phyloP scores from a whole-genome alignment of 1,284 basidiomycete species.

The Microbotryomycetes sp. region DNA sequence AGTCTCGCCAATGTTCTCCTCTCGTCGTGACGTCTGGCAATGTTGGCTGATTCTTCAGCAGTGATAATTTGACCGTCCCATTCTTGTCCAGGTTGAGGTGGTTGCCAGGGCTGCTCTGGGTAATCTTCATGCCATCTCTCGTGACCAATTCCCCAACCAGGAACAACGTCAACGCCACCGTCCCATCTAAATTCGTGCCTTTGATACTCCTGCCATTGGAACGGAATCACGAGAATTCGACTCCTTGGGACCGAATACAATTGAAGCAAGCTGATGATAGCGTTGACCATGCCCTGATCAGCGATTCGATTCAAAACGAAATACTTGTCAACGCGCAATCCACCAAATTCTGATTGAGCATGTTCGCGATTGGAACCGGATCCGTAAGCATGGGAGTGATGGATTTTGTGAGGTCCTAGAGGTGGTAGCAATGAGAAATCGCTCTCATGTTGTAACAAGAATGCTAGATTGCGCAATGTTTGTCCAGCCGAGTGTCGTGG shows the following conservation, averaged over 20 bases:
- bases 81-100: conserved; percentile 1
- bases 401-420: conserved; percentile 24
- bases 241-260: conserved; percentile 34
- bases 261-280: conserved; percentile 35
- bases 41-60: conserved; percentile 5
- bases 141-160: conserved; percentile 35
- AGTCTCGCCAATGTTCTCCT: conserved; percentile 30
- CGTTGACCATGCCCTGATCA: conserved; percentile 33
- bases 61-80: conserved; percentile 8
- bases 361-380: conserved; percentile 12
- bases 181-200: conserved; percentile 36
- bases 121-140: not conserved
- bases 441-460: conserved; percentile 39
- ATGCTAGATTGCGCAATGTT: conserved; percentile 39
- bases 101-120: not conserved
- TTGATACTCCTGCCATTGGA: conserved; percentile 37
- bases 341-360: conserved; percentile 24
- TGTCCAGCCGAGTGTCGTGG: conserved; percentile 40
- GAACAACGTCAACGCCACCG: conserved; percentile 33
- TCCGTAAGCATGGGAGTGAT: conserved; percentile 29
- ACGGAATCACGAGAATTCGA: conserved; percentile 38
- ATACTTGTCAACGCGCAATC: conserved; percentile 39
- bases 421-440: conserved; percentile 34
- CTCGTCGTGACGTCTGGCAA: conserved; percentile 1
- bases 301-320: conserved; percentile 40